Percentiles rank a stretch among this genome's conserved stretches.
Evolutionary conservation across 2,329 filamentous ascomycete genomes (phyloP).

Genomic region (Epichloe bromicola): DNA sequence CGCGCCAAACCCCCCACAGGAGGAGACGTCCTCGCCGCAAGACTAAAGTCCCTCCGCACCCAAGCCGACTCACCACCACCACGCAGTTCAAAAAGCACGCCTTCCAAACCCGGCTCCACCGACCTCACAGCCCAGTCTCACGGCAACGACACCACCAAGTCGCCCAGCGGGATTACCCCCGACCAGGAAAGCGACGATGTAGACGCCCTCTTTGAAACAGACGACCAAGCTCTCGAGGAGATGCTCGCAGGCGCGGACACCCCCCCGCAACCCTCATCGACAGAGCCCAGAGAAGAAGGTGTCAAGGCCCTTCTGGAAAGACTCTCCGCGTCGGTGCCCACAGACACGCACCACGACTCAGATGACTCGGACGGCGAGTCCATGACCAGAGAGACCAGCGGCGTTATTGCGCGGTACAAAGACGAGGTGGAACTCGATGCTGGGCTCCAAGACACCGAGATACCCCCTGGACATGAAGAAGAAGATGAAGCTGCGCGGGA

Average conservation of each 20-base stretch:
- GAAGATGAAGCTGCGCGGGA: not conserved
- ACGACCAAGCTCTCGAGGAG: constrained; percentile 40
- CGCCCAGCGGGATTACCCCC: not conserved
- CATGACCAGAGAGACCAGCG: constrained; percentile 31
- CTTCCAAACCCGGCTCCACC: too few relatives aligned
- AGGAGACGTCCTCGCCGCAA: constrained; percentile 38
- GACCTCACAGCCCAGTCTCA: not conserved
- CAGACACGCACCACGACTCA: constrained; percentile 13
- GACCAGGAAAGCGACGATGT: constrained; percentile 18
- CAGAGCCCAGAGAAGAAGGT: constrained; percentile 18
- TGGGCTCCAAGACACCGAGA: constrained; percentile 2
- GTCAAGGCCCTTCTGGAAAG: constrained; percentile 25
- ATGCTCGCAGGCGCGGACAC: constrained; percentile 30
- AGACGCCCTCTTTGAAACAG: constrained; percentile 29
- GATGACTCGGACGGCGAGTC: constrained; percentile 38
- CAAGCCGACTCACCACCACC: constrained; percentile 17
- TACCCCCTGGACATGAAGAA: not conserved
- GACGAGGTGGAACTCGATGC: constrained; percentile 31
- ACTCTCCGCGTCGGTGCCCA: constrained; percentile 20
- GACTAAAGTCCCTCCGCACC: constrained; percentile 37
- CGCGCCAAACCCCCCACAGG: constrained; percentile 27
- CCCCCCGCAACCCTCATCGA: constrained; percentile 1
- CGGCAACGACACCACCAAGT: not conserved
- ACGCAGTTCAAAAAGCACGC: not conserved
- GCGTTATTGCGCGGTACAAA: constrained; percentile 30